A percentile compares a stretch with the other conserved stretches of the same genome.
These are phyloP conservation scores for Sugiyamaella boreocaroliniensis DNA, from an alignment of 805 yeast species.

Conservation along the genomic window DNA sequence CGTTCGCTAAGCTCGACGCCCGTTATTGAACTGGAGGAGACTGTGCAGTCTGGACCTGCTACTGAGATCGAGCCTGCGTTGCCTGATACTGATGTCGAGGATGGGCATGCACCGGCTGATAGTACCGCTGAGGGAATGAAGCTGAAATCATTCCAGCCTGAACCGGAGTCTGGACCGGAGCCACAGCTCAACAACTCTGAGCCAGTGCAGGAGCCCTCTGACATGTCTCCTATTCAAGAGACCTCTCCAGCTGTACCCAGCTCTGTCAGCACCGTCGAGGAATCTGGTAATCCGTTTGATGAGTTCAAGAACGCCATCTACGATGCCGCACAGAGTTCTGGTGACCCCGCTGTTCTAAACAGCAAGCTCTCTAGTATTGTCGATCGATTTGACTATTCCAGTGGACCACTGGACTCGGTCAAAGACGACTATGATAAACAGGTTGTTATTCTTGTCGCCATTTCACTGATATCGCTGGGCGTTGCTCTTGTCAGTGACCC, in stretches of 20 bases:
- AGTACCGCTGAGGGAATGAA: too few species aligned
- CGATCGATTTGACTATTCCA: not conserved
- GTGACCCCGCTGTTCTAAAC: not conserved
- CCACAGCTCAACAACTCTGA: too few species aligned
- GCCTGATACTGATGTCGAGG: too few species aligned
- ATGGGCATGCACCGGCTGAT: too few species aligned
- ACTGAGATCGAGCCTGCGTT: too few species aligned
- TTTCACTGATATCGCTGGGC: conserved; percentile 10
- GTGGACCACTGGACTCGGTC: not conserved
- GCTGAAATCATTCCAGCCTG: too few species aligned
- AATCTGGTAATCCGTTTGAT: not conserved
- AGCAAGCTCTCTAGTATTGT: not conserved
- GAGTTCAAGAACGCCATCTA: not conserved
- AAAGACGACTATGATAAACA: conserved; percentile 3
- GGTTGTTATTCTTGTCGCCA: conserved; percentile 8
- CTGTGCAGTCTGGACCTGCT: too few species aligned
- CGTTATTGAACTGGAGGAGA: not conserved
- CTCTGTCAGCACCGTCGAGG: not conserved
- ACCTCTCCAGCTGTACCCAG: not conserved
- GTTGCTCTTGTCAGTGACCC: not conserved
- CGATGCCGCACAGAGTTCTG: not conserved
- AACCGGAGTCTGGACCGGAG: too few species aligned
- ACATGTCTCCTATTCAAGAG: too few species aligned
- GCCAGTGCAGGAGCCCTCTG: too few species aligned
- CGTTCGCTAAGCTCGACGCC: not conserved